Base-by-base conservation (phyloP, 768 basidiomycete genomes). In the Pseudohyphozyma bogoriensis region DNA sequence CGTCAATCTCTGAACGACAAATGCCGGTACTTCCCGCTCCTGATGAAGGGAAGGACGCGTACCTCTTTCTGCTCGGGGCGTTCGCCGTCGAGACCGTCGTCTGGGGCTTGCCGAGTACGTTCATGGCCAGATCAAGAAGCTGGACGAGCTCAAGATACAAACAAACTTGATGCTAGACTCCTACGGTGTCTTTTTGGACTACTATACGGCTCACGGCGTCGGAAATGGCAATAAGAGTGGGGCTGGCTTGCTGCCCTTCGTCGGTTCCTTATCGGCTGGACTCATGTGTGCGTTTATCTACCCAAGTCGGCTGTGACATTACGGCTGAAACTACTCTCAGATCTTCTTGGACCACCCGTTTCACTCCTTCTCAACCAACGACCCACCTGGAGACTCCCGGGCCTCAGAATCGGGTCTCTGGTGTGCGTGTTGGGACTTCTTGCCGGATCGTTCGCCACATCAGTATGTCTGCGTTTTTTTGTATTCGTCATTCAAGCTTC, bases 21-120 rank as follows among this genome's bases (percentile, higher is more conserved):
- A 26, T 50, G 0, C 28, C 36, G 2, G 16, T 16, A 0, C 39
- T 55, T 2, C 37, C 53, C 22, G 24, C 1, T 2, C 59, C 59
- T 0, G 59, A 60, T 35, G 36, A 26, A 2, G 44, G 44, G 12
- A 40, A 29, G 8, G n/a, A 39, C 2, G 59, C 59, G 3, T 55
- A 55, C 47, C 53, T 60, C 15, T 60, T 60, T 32, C 53, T 60
- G 22, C 45, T 54, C 32, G 55, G 54, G n/a, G 60, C 60, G 13
- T 61, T 61, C 36, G 6, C 50, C 33, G 60, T 61, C 50, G 60
- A 61, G 16, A 52, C 55, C 4, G 32, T 61, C 42, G 22, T 61
- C 49, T 61, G 60, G 60, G 60, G 60, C 11, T 11, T 61, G 10
- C 60, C 60, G 0, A 40, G 54, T 16, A 26, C 29, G 47, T 49